These are phyloP conservation scores for Elsinoe ampelina DNA, from an alignment of 2,329 filamentous ascomycete genomes.

Conservation along the genomic window DNA sequence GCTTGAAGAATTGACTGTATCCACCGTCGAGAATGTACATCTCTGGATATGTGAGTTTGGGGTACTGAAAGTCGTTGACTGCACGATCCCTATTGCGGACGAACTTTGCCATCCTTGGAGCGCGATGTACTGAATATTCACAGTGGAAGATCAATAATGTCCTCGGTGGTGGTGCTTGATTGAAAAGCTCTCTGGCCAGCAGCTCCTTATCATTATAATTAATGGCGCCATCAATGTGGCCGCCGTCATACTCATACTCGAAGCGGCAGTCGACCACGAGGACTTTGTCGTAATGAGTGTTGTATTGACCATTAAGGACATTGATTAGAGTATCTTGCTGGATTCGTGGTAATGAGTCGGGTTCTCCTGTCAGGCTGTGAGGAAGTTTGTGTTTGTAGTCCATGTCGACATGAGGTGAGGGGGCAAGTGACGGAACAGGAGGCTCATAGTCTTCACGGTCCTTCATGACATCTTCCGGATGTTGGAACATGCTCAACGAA, in stretches of 20 bases:
- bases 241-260: conserved; percentile 96
- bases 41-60: conserved; percentile 85
- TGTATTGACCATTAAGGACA: conserved; percentile 79
- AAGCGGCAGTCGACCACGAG: conserved; percentile 94
- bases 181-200: conserved; percentile 69
- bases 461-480: conserved; percentile 78
- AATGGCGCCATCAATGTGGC: conserved; percentile 84
- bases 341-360: conserved; percentile 83
- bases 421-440: conserved; percentile 42
- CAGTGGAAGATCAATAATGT: conserved; percentile 91
- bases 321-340: conserved; percentile 70
- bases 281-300: conserved; percentile 65
- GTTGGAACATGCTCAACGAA: conserved; percentile 96
- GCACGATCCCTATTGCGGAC: conserved; percentile 82
- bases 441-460: conserved; percentile 50
- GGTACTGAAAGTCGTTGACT: conserved; percentile 77
- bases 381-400: conserved; percentile 71
- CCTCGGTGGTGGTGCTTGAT: conserved; percentile 48
- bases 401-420: conserved; percentile 52
- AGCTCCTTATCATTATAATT: conserved; percentile 97
- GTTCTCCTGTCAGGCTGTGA: conserved; percentile 70
- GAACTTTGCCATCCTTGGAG: conserved; percentile 91
- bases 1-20: conserved; percentile 83
- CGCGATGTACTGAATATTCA: conserved; percentile 95
- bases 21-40: conserved; percentile 95